Conservation (phyloP, 2,329 filamentous ascomycete genomes). For the Botrytis porri region DNA sequence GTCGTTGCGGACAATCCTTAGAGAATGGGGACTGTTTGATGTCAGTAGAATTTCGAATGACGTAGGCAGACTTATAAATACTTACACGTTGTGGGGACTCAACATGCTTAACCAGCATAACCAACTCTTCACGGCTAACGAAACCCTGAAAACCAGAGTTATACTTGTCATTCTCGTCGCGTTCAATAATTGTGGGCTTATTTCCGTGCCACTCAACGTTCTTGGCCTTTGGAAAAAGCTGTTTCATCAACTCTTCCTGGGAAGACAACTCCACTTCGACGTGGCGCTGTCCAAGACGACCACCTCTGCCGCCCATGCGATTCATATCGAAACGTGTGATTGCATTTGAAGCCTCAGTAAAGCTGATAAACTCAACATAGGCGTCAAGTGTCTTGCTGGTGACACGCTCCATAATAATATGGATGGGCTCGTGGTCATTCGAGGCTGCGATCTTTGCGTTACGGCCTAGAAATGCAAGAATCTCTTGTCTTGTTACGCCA, state of each 20-base stretch:
- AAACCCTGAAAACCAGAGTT: slow-evolving; percentile 59
- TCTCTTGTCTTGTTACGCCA: slow-evolving; percentile 50
- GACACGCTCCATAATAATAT: slow-evolving; percentile 63
- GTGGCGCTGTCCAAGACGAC: slow-evolving; percentile 55
- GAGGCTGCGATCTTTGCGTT: slow-evolving; percentile 56
- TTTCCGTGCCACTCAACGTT: slow-evolving; percentile 55
- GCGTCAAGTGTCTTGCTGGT: slow-evolving; percentile 61
- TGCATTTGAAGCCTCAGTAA: slow-evolving; percentile 52
- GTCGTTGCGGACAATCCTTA: slow-evolving; percentile 59
- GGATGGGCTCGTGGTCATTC: slow-evolving; percentile 51
- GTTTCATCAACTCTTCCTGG: slow-evolving; percentile 56
- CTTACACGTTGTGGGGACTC: slow-evolving; percentile 60
- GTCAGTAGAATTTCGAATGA: slow-evolving; percentile 17
- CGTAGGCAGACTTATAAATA: slow-evolving; percentile 25
- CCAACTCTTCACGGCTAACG: slow-evolving; percentile 59
- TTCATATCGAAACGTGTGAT: slow-evolving; percentile 49
- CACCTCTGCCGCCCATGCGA: slow-evolving; percentile 40
- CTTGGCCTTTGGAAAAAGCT: slow-evolving; percentile 58
- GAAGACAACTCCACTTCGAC: slow-evolving; percentile 57
- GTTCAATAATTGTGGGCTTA: slow-evolving; percentile 43
- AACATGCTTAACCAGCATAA: slow-evolving; percentile 61
- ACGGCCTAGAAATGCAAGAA: slow-evolving; percentile 58
- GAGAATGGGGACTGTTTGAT: slow-evolving; percentile 54
- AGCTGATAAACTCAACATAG: slow-evolving; percentile 55
- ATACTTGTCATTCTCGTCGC: slow-evolving; percentile 38